Evolutionary conservation across 2,329 filamentous ascomycete species (phyloP), one percentile per base, ranked within the genome.

Genomic region (Calcarisporium arbuscula): DNA sequence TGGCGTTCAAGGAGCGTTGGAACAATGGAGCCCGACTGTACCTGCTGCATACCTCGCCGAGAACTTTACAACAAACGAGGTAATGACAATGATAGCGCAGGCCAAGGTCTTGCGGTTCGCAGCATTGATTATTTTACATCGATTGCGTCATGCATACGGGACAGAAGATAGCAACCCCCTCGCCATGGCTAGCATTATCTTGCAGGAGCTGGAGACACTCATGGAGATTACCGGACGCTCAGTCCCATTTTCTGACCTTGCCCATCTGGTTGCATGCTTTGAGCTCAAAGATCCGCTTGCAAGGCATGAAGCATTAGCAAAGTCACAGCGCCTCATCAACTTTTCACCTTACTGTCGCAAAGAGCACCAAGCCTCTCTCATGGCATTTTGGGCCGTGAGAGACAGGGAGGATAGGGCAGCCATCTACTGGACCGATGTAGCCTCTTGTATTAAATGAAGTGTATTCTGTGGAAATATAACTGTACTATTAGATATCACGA

Each of bases 181-280:
- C 14, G 25, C 25, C 12, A 36, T 36, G 33, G 19, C 29, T 10
- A 30, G 16, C 5, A 8, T 16, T 12, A 40, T 40, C 8, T 27
- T 40, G n/a, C 19, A 18, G 12, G 25, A 40, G 25, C 30, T 40
- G n/a, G 28, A 32, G 10, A 36, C 18, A 9, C 18, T 40, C 9
- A 18, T 40, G 22, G 22, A 26, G 8, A 25, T 32, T 5, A 36
- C 38, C 11, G 34, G 30, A 6, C 34, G 34, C 12, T 36, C 38
- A 18, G 27, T 40, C 7, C 38, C 38, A 11, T 40, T 40, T 36
- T 29, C 34, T 3, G 38, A 37, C 19, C 22, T 37, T 8, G 25
- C 38, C n/a, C 34, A 30, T 16, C 27, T 40, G 23, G 34, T 33
- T 5, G 38, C 38, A 19, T 40, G 34, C 17, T 40, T 40, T 29